Evolutionary conservation across 2,329 filamentous ascomycete species (phyloP).

Genomic region (Falciphora oryzae): DNA sequence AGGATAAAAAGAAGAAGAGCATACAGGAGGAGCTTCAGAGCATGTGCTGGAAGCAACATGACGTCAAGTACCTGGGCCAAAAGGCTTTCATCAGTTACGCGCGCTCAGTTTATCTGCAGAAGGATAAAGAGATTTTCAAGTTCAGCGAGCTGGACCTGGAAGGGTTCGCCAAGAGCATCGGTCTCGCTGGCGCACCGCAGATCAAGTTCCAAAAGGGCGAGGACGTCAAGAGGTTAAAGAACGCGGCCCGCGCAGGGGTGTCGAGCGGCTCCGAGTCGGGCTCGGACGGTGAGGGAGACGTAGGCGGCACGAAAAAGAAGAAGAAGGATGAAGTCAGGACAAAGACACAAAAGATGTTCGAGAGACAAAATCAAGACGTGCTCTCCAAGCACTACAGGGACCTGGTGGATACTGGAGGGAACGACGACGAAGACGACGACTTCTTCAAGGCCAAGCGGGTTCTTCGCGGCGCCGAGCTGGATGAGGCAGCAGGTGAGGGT

Average conservation of each 20-base stretch:
- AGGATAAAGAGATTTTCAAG: slow-evolving; percentile 87
- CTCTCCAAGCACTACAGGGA: slow-evolving; percentile 91
- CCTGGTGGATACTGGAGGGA: slow-evolving; percentile 52
- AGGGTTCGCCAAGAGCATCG: slow-evolving; percentile 76
- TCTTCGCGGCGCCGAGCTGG: slow-evolving; percentile 64
- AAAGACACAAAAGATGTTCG: slow-evolving; percentile 98
- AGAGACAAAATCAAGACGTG: slow-evolving; percentile 91
- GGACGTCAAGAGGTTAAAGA: slow-evolving; percentile 81
- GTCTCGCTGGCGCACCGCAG: slow-evolving; percentile 82
- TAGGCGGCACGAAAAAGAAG: slow-evolving; percentile 37
- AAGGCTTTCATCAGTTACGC: slow-evolving; percentile 93
- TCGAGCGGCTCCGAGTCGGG: slow-evolving; percentile 59
- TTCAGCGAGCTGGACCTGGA: slow-evolving; percentile 79
- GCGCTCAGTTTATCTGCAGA: slow-evolving; percentile 78
- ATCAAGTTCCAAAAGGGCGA: slow-evolving; percentile 93
- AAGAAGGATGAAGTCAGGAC: slow-evolving; percentile 75
- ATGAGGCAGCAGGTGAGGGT: slow-evolving; percentile 42
- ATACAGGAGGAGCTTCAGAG: slow-evolving; percentile 83
- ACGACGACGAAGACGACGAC: slow-evolving; percentile 61
- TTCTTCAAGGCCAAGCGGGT: slow-evolving; percentile 88
- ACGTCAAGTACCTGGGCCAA: slow-evolving; percentile 90
- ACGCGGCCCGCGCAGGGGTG: slow-evolving; percentile 65
- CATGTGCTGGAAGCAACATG: slow-evolving; percentile 92
- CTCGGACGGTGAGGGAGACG: slow-evolving; percentile 37
- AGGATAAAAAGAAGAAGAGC: slow-evolving; percentile 81